Conservation (phyloP, 192 early-diverging fungal species). For the Chytriomyces confervae region DNA sequence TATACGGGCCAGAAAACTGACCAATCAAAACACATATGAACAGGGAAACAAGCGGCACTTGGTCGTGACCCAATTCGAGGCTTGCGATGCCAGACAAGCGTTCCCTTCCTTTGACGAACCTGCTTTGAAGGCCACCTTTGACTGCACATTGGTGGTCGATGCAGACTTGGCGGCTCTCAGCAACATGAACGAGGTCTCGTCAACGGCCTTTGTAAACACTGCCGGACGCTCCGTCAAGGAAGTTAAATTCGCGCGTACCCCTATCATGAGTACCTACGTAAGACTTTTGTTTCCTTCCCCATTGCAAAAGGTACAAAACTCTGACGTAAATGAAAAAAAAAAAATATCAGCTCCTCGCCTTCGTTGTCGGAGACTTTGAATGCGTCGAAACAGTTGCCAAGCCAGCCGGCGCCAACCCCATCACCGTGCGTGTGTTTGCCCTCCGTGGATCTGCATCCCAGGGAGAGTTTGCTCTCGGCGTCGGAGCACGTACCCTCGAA, state of each 20-base stretch:
- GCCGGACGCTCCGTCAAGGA: slow-evolving; percentile 69
- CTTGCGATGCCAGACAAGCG: slow-evolving; percentile 84
- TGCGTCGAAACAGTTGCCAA: slow-evolving; percentile 82
- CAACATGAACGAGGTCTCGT: slow-evolving; percentile 82
- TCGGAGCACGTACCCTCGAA: slow-evolving; percentile 76
- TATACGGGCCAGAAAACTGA: slow-evolving; percentile 2
- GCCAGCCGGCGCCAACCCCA: slow-evolving; percentile 69
- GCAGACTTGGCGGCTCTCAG: slow-evolving; percentile 84
- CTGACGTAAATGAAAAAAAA: slow-evolving; percentile 71
- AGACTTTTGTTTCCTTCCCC: slow-evolving; percentile 29
- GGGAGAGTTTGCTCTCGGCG: slow-evolving; percentile 81
- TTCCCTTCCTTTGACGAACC: slow-evolving; percentile 99
- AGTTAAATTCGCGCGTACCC: slow-evolving; percentile 87
- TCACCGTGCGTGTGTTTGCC: slow-evolving; percentile 86
- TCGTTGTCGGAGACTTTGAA: slow-evolving; percentile 89
- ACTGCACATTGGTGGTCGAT: slow-evolving; percentile 82
- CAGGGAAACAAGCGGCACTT: slow-evolving; percentile 57
- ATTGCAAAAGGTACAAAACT: background rate
- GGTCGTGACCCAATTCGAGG: slow-evolving; percentile 94
- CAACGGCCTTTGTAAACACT: slow-evolving; percentile 60
- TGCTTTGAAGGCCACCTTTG: slow-evolving; percentile 91
- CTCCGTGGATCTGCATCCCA: slow-evolving; percentile 75
- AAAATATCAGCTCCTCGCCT: slow-evolving; percentile 84
- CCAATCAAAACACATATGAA: slow-evolving; percentile 17
- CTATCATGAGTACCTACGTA: slow-evolving; percentile 93